Base-by-base conservation (phyloP, 768 basidiomycete genomes). In the Hericium erinaceus region DNA sequence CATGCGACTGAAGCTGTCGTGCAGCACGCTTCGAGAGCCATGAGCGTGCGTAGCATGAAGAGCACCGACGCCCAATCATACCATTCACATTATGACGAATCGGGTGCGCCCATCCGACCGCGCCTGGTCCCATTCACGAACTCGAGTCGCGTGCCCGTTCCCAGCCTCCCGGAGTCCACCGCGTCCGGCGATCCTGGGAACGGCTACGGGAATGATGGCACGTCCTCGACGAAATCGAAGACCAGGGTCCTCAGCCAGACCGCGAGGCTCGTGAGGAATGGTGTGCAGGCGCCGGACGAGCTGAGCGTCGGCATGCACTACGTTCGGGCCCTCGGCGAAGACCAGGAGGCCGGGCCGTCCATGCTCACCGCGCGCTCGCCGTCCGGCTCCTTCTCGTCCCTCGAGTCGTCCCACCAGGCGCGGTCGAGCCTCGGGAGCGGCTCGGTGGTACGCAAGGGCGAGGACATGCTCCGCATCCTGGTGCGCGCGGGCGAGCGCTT, bases 101-200 rank as follows among this genome's bases (percentile, higher is more conserved):
- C 62, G 15, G 49, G 22, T 7, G 49, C 49, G 0, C 49, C 49
- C 39, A 66, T 74, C 13, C 77, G 79, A 13, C 84, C 87, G 38
- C 79, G 85, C 37, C 69, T 89, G 33, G 84, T 88, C 38, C 87
- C 84, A 26, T 89, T 90, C 66, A 87, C 83, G 7, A 80, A 80
- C 60, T 81, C 83, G 15, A 77, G 78, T 18, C 81, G 84, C 18
- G 84, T 86, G 24, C 85, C 86, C 18, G 75, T 81, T 1, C 83
- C 85, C 22, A 74, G 77, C 61, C 65, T 78, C 59, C 64, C 77
- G 55, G 57, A 54, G 40, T 16, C 16, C 56, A 52, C 48, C 56
- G 58, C 49, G 2, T 51, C 49, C 18, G 11, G 15, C 9, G 28
- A 51, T 8, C 20, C 58, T 54, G 51, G 53, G 13, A 56, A 52